These are phyloP conservation scores for Saccharum spontaneum DNA, from an alignment of 176 grass and related monocot species.

Conservation along the genomic window DNA sequence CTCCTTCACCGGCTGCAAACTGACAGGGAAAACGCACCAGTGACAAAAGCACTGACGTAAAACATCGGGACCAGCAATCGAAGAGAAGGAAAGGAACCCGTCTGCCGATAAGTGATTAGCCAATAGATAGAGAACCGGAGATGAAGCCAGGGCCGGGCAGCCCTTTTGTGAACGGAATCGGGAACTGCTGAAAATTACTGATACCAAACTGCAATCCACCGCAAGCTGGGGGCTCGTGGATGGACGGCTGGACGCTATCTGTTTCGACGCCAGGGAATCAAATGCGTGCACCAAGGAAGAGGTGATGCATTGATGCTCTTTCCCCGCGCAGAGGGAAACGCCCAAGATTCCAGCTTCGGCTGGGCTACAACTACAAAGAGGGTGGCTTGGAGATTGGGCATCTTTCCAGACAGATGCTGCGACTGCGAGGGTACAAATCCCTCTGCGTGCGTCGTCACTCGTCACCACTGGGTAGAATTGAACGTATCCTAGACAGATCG, in stretches of 20 bases:
- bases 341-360: neutral
- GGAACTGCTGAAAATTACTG: neutral
- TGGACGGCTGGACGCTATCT: neutral
- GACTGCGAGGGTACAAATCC: neutral
- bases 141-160: neutral
- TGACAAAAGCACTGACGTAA: neutral
- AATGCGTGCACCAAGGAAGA: constrained; percentile 1
- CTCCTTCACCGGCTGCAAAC: neutral
- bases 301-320: neutral
- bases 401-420: neutral
- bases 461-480: neutral
- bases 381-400: neutral
- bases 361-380: too few relatives aligned
- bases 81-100: neutral
- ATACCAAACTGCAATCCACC: constrained; percentile 2
- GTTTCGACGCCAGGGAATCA: neutral
- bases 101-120: neutral
- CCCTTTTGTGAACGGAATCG: neutral
- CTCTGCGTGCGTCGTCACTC: neutral
- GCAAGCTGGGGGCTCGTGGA: neutral
- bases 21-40: neutral
- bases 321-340: neutral
- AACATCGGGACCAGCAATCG: too few relatives aligned
- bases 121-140: neutral
- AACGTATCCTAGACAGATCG: neutral